These are phyloP conservation scores for Fusarium sublunatum DNA, from an alignment of 2,329 filamentous ascomycete genomes.

Conservation along the genomic window DNA sequence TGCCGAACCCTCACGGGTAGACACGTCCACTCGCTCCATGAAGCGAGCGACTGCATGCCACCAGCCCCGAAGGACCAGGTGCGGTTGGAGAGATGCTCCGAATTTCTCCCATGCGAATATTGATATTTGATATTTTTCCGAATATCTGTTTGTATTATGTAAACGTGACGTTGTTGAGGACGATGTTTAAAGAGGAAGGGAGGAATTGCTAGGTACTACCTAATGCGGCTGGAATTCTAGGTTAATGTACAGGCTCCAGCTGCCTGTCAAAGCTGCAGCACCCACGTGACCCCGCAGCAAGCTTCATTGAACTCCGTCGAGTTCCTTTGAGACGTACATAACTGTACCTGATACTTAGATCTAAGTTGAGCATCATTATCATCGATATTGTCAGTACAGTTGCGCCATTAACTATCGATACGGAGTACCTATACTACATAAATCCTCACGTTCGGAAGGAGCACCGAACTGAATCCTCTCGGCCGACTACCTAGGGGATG, in stretches of 20 bases:
- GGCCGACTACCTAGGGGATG: constrained; percentile 5
- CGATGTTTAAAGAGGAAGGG: constrained; percentile 29
- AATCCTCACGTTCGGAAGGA: not conserved
- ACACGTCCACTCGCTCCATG: constrained; percentile 56
- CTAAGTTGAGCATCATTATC: not conserved
- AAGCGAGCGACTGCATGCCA: constrained; percentile 55
- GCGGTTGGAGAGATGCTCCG: constrained; percentile 15
- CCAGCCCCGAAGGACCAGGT: constrained; percentile 5
- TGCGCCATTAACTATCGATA: not conserved
- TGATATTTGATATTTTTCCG: not conserved
- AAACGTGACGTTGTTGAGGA: constrained; percentile 39
- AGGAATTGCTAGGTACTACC: not conserved
- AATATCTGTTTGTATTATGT: constrained; percentile 37
- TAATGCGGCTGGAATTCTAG: constrained; percentile 3
- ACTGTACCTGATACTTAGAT: no score
- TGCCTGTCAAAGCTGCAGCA: constrained; percentile 1
- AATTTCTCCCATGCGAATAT: constrained; percentile 11
- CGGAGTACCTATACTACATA: not conserved
- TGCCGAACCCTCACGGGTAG: constrained; percentile 86
- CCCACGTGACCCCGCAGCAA: constrained; percentile 18
- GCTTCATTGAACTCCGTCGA: not conserved
- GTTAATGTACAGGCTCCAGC: constrained; percentile 2
- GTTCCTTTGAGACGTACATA: no score
- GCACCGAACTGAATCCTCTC: constrained; percentile 1
- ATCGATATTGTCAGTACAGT: not conserved